A percentile compares a stretch with the other conserved stretches of the same genome.
phyloP scores from a whole-genome alignment of 768 basidiomycete genomes.

The Chalciporus chontae region DNA sequence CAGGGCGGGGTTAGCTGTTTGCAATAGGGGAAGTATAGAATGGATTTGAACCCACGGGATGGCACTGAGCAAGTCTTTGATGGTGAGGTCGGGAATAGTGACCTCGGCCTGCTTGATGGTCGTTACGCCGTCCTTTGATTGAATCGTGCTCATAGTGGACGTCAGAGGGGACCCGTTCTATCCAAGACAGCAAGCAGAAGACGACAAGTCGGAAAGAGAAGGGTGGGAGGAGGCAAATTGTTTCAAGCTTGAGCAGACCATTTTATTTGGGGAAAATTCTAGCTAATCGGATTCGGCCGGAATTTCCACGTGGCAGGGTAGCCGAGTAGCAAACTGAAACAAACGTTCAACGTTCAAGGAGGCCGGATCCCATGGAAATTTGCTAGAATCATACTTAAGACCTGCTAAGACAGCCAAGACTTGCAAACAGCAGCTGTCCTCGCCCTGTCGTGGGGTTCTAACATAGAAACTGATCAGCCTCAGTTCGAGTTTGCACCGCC shows the following conservation, averaged over 20 bases:
- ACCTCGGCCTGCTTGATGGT: slow-evolving; percentile 55
- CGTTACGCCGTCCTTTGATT: slow-evolving; percentile 17
- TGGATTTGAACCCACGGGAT: slow-evolving; percentile 63
- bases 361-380: too few relatives aligned
- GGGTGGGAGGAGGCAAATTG: neutral
- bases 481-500: too few relatives aligned
- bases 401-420: too few relatives aligned
- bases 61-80: slow-evolving; percentile 80
- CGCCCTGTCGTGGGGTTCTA: too few relatives aligned
- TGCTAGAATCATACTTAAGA: neutral
- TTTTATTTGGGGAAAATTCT: slow-evolving; percentile 29
- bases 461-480: too few relatives aligned
- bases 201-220: neutral
- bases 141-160: slow-evolving; percentile 17
- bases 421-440: too few relatives aligned
- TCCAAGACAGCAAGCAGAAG: neutral
- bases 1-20: neutral
- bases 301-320: slow-evolving; percentile 21
- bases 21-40: neutral
- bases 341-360: neutral
- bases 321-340: neutral
- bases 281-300: slow-evolving; percentile 21
- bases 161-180: slow-evolving; percentile 7
- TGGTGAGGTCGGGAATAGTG: slow-evolving; percentile 76
- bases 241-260: neutral